Evolutionary conservation across 768 basidiomycete species (phyloP), one percentile per base, ranked within the genome.

Genomic region (Phylloporus arenicola): DNA sequence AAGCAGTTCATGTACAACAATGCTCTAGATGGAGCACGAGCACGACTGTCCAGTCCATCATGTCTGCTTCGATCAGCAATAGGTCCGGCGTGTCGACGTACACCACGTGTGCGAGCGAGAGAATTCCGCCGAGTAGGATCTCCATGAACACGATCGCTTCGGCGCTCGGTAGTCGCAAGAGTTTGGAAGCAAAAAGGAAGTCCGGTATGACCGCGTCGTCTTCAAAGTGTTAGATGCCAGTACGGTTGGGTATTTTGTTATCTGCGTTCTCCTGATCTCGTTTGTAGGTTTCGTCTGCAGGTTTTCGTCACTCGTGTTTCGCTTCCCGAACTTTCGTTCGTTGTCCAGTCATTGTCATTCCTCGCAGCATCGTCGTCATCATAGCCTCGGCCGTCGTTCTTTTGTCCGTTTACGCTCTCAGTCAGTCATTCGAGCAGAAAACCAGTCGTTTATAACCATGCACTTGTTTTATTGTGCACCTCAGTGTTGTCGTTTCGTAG

Each of bases 11-110:
- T 16, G n/a, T 52, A 10, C 61, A 54, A 6, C 57, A 54, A 43
- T 45, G 4, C 17, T 68, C 66, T 13, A 54, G 68, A 27, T 68
- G 66, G 66, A 68, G 66, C 48, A 52, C 63, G n/a, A 60, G 65
- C 34, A 68, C 66, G 10, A 63, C 65, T 5, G 51, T 62, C 33
- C 62, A 46, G 46, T 68, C 66, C 25, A 17, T 57, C 37, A 45
- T 52, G 35, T 65, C 63, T n/a, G 53, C 51, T 42, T 64, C 63
- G 6, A 45, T 61, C 6, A 65, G 63, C 47, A 63, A 63, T 16
- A 50, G 50, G 47, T 64, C 63, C 1, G 63, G 58, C 25, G 41
- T 61, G 43, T 64, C 63, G 19, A 65, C 63, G 14, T 63, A 65
- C 22, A 58, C 61, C 24, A 63, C 64, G 20, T 65, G 61, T 43